These are phyloP conservation scores for Quercus wislizeni DNA, from an alignment of 306 rosid genomes.

Conservation along the genomic window DNA sequence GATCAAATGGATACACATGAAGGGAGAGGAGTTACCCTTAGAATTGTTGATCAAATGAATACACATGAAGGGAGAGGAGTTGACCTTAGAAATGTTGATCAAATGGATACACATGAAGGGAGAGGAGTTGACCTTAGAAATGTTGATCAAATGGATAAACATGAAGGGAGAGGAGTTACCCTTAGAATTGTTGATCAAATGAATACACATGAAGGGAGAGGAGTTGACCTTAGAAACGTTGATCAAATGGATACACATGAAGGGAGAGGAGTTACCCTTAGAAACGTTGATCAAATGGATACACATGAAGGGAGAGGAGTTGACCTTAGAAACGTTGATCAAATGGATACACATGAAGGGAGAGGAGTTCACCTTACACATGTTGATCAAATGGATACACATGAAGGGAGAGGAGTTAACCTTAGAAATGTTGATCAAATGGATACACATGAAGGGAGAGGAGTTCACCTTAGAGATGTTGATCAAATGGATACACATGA, in stretches of 20 bases:
- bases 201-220: constrained; percentile 1
- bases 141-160: constrained; percentile 33
- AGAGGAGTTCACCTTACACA: constrained; percentile 21
- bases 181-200: constrained; percentile 35
- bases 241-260: constrained; percentile 26
- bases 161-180: constrained; percentile 4
- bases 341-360: constrained; percentile 21
- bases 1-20: constrained; percentile 24
- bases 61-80: not conserved
- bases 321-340: constrained; percentile 36
- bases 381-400: constrained; percentile 32
- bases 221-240: constrained; percentile 29
- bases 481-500: constrained; percentile 27
- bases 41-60: constrained; percentile 39
- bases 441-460: not conserved
- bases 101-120: constrained; percentile 9
- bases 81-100: constrained; percentile 37
- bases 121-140: constrained; percentile 20
- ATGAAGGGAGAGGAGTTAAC: constrained; percentile 5
- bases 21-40: constrained; percentile 9
- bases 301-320: not conserved
- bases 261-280: constrained; percentile 10
- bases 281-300: constrained; percentile 39
- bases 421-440: constrained; percentile 36
- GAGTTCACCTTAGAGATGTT: constrained; percentile 29